Percentiles rank a stretch among this genome's conserved stretches.
phyloP scores from a whole-genome alignment of 169 alveolate species.

The Cryptosporidium sp. region DNA sequence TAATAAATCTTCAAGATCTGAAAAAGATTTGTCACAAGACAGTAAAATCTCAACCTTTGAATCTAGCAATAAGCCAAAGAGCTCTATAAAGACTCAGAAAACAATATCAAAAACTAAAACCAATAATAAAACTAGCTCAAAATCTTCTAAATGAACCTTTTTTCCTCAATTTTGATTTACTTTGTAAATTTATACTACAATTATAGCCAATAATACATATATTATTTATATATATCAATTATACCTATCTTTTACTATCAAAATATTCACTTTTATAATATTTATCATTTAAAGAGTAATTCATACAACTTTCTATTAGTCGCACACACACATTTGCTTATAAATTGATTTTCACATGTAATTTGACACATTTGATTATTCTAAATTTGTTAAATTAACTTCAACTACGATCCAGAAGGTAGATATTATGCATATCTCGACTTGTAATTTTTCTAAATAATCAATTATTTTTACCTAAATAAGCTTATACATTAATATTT shows the following conservation, averaged over 20 bases:
- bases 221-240: neutral
- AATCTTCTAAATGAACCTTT: constrained; percentile 1
- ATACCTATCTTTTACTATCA: neutral
- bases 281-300: too few relatives aligned
- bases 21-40: neutral
- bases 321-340: neutral
- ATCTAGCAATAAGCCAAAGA: neutral
- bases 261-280: too few relatives aligned
- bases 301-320: neutral
- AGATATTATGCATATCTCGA: too few relatives aligned
- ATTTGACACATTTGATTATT: neutral
- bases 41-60: neutral
- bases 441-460: neutral
- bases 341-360: neutral
- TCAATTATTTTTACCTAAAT: neutral
- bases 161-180: neutral
- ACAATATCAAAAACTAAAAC: constrained; percentile 5
- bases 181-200: neutral
- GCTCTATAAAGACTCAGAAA: neutral
- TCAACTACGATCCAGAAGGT: neutral
- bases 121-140: neutral
- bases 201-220: too few relatives aligned
- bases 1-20: neutral
- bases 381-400: too few relatives aligned
- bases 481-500: neutral